Evolutionary conservation across 208 protist genomes (phyloP).

Genomic region (Leishmania gerbilli): DNA sequence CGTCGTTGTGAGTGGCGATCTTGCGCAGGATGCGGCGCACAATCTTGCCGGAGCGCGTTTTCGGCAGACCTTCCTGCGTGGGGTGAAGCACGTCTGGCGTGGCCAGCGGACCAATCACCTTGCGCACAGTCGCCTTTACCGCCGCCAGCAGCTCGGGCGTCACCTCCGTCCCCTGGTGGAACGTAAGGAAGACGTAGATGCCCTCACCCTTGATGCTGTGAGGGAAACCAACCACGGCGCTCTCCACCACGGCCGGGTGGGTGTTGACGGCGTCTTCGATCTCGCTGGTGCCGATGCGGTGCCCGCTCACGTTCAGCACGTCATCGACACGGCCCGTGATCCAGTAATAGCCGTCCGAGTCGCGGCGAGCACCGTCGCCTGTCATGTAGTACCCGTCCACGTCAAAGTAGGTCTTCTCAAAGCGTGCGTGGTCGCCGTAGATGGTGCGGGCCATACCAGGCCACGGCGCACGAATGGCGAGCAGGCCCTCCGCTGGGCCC

Average conservation of each 20-base stretch:
- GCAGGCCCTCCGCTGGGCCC: slow-evolving; percentile 77
- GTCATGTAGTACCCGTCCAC: slow-evolving; percentile 96
- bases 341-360: slow-evolving; percentile 97
- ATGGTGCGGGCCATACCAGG: slow-evolving; percentile 93
- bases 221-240: slow-evolving; percentile 94
- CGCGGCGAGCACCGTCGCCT: slow-evolving; percentile 95
- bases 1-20: slow-evolving; percentile 83
- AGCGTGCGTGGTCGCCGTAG: slow-evolving; percentile 89
- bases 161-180: slow-evolving; percentile 72
- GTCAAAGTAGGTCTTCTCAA: slow-evolving; percentile 92
- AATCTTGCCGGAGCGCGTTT: slow-evolving; percentile 98
- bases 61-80: slow-evolving; percentile 91
- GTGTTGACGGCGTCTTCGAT: slow-evolving; percentile 94
- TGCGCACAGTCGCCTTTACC: slow-evolving; percentile 80
- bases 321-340: slow-evolving; percentile 98
- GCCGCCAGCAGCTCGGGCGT: slow-evolving; percentile 59
- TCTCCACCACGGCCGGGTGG: slow-evolving; percentile 92
- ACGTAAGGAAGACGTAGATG: slow-evolving; percentile 95
- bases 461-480: slow-evolving; percentile 93
- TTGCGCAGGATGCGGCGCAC: slow-evolving; percentile 98
- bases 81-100: slow-evolving; percentile 91
- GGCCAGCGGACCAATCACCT: slow-evolving; percentile 95
- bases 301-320: slow-evolving; percentile 97
- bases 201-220: slow-evolving; percentile 95
- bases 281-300: slow-evolving; percentile 97